Evolutionary conservation across 192 early-diverging fungal species (phyloP).

Genomic region (Coemansia sp.): DNA sequence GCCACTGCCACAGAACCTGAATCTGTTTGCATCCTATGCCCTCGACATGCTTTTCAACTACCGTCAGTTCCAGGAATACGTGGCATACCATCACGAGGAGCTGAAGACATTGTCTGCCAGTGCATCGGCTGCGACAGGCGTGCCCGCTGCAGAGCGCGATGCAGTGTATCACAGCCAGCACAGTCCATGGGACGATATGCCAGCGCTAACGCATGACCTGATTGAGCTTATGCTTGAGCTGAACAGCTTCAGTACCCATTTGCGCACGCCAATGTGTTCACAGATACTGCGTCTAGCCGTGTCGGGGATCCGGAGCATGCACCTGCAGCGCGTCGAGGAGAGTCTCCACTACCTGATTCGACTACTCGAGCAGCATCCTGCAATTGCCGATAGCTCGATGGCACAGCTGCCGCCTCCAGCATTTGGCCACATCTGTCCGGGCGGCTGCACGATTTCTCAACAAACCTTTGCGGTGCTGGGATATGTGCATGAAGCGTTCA

Average conservation of each 20-base stretch:
- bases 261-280: conserved; percentile 17
- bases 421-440: conserved; percentile 2
- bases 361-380: conserved; percentile 35
- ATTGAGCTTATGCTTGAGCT: conserved; percentile 32
- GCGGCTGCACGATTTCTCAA: conserved; percentile 11
- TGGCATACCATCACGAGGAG: conserved; percentile 42
- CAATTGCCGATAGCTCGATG: background rate
- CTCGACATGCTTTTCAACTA: conserved; percentile 44
- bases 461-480: conserved; percentile 22
- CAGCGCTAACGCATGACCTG: conserved; percentile 16
- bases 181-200: conserved; percentile 47
- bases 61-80: conserved; percentile 43
- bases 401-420: background rate
- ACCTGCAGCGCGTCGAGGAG: conserved; percentile 32
- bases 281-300: conserved; percentile 26
- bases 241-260: background rate
- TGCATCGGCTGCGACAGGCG: background rate
- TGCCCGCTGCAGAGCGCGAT: conserved; percentile 9
- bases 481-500: conserved; percentile 42
- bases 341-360: conserved; percentile 17
- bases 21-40: conserved; percentile 13
- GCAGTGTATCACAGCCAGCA: conserved; percentile 38
- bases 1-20: conserved; percentile 18
- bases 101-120: conserved; percentile 26
- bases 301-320: conserved; percentile 36